These are phyloP conservation scores for Rhododendron kiyosumense DNA, from an alignment of 148 eudicot genomes.

Conservation along the genomic window DNA sequence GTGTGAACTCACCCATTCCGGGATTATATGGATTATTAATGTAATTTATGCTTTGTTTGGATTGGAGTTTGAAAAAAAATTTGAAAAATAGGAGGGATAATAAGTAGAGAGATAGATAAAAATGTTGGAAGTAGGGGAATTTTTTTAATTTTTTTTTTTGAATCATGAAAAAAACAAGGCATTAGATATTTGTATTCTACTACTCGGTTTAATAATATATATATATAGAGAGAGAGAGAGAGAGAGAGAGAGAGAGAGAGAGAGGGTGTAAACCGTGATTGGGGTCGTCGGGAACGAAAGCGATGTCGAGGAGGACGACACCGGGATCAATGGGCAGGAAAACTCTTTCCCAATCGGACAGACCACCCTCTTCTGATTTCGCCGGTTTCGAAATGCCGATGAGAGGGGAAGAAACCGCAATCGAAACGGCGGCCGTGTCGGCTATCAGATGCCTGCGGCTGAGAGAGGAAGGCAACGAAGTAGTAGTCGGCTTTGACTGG, in stretches of 20 bases:
- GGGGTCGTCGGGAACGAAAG: conserved; percentile 90
- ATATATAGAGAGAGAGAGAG: too few relatives aligned
- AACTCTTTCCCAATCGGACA: conserved; percentile 90
- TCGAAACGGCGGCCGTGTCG: conserved; percentile 21
- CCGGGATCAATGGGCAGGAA: conserved; percentile 91
- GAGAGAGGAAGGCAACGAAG: neutral
- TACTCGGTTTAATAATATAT: too few relatives aligned
- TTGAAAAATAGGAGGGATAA: too few relatives aligned
- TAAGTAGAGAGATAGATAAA: too few relatives aligned
- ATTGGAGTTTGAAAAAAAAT: too few relatives aligned
- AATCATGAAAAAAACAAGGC: too few relatives aligned
- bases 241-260: neutral
- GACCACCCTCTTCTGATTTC: conserved; percentile 46
- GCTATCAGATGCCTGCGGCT: conserved; percentile 26
- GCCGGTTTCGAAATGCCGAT: conserved; percentile 15
- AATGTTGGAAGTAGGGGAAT: too few relatives aligned
- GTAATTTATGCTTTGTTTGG: too few relatives aligned
- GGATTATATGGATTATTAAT: too few relatives aligned
- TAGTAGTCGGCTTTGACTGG: neutral
- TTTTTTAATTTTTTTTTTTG: too few relatives aligned
- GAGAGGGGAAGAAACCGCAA: conserved; percentile 3
- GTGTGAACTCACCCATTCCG: too few relatives aligned
- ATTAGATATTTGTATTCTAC: too few relatives aligned
- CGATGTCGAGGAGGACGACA: conserved; percentile 93
- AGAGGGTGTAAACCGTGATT: conserved; percentile 46